Evolutionary conservation across 768 basidiomycete genomes (phyloP), one percentile per base, ranked within the genome.

Genomic region (Phylloporus rhodoxanthus): DNA sequence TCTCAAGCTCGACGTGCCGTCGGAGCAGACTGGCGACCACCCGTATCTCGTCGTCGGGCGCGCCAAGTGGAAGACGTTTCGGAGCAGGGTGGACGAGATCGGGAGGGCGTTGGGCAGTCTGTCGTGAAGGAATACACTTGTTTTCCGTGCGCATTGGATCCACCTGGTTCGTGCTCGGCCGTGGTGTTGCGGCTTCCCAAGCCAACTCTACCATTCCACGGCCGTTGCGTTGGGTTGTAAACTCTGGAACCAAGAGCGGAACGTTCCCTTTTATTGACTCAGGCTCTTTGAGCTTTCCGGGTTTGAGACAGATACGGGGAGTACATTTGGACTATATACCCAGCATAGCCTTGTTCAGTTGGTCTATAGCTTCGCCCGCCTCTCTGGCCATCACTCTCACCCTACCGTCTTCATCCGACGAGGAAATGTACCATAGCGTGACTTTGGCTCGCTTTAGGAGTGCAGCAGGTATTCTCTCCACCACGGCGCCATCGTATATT

Each of bases 221-320:
- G 39, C 42, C 57, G 41, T 33, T 37, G 54, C 65, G 45, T 49
- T 2, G 25, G 39, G 39, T 19, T 40, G 68, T 15, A 53, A 33
- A 15, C 38, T 32, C 20, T 33, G 23, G 66, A 77, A 85, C 84
- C 86, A 58, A 87, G 87, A 23, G 85, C 68, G 38, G 49, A 79
- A 56, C 54, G 33, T 50, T 72, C 82, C 87, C 76, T 85, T 75
- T 55, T 81, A 85, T 92, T n/a, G 91, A 91, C 90, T 87, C 82
- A 82, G 81, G 71, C 79, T 72, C 73, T 70, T 68, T 51, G 62
- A 87, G 78, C 71, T 61, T 55, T 71, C 81, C 70, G 72, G 73
- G 71, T 74, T 74, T 85, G 84, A 80, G 91, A 94, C 91, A 94
- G 91, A 92, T 94, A 91, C 90, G 91, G 78, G 87, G 88, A 73